Percentiles rank a stretch among this genome's conserved stretches.
Evolutionary conservation across 75 land plant species (phyloP).

Genomic region (Ceratopteris richardii): DNA sequence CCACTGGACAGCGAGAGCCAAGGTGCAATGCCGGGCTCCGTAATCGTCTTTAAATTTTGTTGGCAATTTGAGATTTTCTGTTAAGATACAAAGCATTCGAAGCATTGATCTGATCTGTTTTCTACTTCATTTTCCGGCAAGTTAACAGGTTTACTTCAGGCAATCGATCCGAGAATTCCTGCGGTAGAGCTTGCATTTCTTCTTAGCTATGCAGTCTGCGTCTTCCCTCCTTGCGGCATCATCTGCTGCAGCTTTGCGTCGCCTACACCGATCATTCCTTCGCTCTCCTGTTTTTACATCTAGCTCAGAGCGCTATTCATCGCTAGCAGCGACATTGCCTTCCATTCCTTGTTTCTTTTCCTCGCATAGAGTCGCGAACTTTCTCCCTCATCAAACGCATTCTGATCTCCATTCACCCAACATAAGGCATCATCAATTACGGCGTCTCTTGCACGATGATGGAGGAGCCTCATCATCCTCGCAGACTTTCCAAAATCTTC

Average conservation of each 20-base stretch:
- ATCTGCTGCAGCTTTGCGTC: not conserved
- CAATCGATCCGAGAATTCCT: too few species aligned
- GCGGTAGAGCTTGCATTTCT: too few species aligned
- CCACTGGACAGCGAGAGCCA: too few species aligned
- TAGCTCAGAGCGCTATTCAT: too few species aligned
- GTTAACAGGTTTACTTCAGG: too few species aligned
- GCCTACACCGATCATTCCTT: not conserved
- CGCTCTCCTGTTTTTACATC: not conserved
- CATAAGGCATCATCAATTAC: not conserved
- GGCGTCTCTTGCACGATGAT: not conserved
- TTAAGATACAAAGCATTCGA: too few species aligned
- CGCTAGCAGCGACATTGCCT: not conserved
- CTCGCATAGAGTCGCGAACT: not conserved
- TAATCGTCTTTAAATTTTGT: too few species aligned
- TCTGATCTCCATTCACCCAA: not conserved
- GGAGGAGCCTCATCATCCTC: not conserved
- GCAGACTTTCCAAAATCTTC: constrained; percentile 11
- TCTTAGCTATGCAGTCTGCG: not conserved
- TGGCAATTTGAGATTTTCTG: too few species aligned
- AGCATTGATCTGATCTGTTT: too few species aligned
- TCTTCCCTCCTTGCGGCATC: constrained; percentile 2
- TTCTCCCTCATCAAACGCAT: not conserved
- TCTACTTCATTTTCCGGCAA: too few species aligned
- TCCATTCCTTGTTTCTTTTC: not conserved
- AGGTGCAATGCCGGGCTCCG: too few species aligned